Evolutionary conservation across 306 rosid genomes (phyloP), one percentile per base, ranked within the genome.

Genomic region (Quercus alba): DNA sequence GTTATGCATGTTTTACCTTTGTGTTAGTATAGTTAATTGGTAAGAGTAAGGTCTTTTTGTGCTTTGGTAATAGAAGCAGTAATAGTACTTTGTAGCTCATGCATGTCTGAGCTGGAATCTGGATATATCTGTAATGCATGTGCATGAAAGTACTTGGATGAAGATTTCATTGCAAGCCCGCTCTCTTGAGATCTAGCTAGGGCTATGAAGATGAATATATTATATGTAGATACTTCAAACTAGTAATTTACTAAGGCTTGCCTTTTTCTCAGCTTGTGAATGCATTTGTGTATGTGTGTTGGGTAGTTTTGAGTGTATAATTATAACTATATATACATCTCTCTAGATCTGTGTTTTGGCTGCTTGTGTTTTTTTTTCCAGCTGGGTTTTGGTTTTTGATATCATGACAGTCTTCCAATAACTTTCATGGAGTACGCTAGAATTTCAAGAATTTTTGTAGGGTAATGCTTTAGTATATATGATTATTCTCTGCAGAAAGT

Each of bases 31-130:
- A 38, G 46, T 38, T 7, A 38, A 49, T 49, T 12, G 3, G 54
- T 49, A 13, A 13, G 54, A 49, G 54, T 49, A 13, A 13, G 54
- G 54, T 49, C 54, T 49, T 49, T 49, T 49, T 49, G 11, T 8
- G 46, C 21, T 78, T 70, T 46, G 75, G 75, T 2, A 57, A 7
- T 17, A 25, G 73, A 69, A 77, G 82, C 69, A 14, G 44, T 6
- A 38, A 38, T 1, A 12, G 54, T 49, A 3, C 33, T 21, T 56
- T 35, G 12, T 56, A 17, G 30, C 33, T 58, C 54, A 58, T 58
- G 78, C 67, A 14, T 49, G 54, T 13, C 54, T 49, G 54, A 13
- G 54, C 54, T 3, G 54, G 54, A 12, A 49, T 49, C 62, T 74
- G 30, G 77, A 56, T 56, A 6, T 15, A 11, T 30, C 20, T 72